phyloP scores from a whole-genome alignment of 148 eudicot species.

The Hydrangea macrophylla region DNA sequence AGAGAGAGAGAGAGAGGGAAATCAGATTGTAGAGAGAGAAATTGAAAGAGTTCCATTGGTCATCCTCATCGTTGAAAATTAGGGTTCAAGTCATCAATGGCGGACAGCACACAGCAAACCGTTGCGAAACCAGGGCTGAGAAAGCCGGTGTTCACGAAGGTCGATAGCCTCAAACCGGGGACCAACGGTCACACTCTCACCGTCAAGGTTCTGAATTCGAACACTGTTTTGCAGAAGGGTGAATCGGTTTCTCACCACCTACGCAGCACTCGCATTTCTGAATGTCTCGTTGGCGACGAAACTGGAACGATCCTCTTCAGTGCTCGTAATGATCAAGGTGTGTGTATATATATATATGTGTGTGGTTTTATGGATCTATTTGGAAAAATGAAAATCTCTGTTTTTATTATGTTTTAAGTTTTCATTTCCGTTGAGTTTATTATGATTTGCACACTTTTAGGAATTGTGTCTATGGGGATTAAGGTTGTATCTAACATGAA shows the following conservation, averaged over 20 bases:
- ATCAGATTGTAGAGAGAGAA: neutral
- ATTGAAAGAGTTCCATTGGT: neutral
- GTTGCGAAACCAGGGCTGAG: slow-evolving; percentile 22
- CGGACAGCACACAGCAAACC: neutral
- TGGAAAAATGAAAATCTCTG: neutral
- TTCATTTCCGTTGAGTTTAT: no score
- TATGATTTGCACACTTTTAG: no score
- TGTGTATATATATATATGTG: neutral
- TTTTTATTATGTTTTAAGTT: no score
- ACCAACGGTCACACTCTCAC: slow-evolving; percentile 33
- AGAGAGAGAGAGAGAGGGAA: neutral
- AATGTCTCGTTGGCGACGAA: slow-evolving; percentile 47
- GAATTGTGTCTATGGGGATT: neutral
- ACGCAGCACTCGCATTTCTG: slow-evolving; percentile 40
- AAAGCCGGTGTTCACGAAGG: slow-evolving; percentile 44
- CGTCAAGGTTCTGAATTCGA: slow-evolving; percentile 34
- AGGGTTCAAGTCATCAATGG: slow-evolving; percentile 6
- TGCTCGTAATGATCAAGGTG: slow-evolving; percentile 55
- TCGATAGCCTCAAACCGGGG: slow-evolving; percentile 39
- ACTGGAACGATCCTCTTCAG: slow-evolving; percentile 46
- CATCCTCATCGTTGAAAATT: neutral
- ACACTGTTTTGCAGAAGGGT: slow-evolving; percentile 26
- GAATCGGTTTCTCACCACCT: slow-evolving; percentile 18
- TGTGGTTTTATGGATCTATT: slow-evolving; percentile 1
- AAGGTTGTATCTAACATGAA: no score